phyloP scores from a whole-genome alignment of 1,284 basidiomycete genomes.

The Neonothopanus nambi region DNA sequence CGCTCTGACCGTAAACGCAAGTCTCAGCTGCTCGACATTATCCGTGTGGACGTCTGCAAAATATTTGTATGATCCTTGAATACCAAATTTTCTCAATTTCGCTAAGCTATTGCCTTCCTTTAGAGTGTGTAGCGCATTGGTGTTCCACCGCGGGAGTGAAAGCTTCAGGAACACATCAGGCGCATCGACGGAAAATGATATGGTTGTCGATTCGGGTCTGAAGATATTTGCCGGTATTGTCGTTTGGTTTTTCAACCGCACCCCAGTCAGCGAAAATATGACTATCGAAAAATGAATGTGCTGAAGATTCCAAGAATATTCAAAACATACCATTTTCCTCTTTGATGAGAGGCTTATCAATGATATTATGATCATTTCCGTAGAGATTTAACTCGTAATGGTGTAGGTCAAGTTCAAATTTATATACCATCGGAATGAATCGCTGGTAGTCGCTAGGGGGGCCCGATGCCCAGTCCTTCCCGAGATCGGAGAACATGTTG shows the following conservation, averaged over 20 bases:
- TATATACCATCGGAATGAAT: constrained; percentile 83
- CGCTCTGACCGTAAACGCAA: constrained; percentile 62
- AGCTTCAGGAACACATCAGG: constrained; percentile 61
- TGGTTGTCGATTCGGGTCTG: constrained; percentile 66
- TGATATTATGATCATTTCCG: constrained; percentile 94
- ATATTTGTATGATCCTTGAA: constrained; percentile 78
- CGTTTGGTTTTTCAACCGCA: constrained; percentile 49
- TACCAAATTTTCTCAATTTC: constrained; percentile 52
- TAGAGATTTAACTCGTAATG: constrained; percentile 82
- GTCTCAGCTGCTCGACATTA: constrained; percentile 75
- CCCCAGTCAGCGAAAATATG: constrained; percentile 69
- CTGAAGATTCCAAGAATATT: not conserved
- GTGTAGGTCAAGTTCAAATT: constrained; percentile 67
- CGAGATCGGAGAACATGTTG: constrained; percentile 88
- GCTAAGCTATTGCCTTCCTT: constrained; percentile 60
- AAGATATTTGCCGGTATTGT: constrained; percentile 73
- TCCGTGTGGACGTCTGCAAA: constrained; percentile 67
- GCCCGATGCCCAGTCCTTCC: constrained; percentile 86
- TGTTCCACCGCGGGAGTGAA: constrained; percentile 86
- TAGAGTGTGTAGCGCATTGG: constrained; percentile 70
- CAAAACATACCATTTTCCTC: constrained; percentile 76
- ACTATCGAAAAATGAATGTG: constrained; percentile 43
- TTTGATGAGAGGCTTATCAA: constrained; percentile 78
- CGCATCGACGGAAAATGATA: constrained; percentile 68
- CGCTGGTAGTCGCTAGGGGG: constrained; percentile 76